Evolutionary conservation across 2,329 filamentous ascomycete species (phyloP), one percentile per base, ranked within the genome.

Genomic region (Rhynchosporium agropyri): DNA sequence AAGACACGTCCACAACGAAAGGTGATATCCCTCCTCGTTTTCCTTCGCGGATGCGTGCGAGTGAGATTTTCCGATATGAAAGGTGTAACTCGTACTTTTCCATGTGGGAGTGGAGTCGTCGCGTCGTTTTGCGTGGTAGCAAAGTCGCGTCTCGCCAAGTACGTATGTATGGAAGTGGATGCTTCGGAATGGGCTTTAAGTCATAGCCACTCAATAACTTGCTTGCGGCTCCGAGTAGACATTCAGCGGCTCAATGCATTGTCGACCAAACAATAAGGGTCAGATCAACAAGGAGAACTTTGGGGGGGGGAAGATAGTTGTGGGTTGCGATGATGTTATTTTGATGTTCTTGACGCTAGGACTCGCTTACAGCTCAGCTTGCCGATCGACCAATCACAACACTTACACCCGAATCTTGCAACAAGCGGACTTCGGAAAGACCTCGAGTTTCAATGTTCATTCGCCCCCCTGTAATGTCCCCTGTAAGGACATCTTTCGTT

Each of bases 301-400:
- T 20, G 20, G 20, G 20, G 1, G 20, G 20, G 20, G 20, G 1
- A 20, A 20, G 1, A 1, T 20, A 20, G 40, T 9, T 33, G 53
- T 20, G n/a, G 43, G 53, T 33, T 28, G 38, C 38, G 38, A 45
- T 38, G 9, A 40, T 38, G 31, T 49, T 49, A 33, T 54, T 54
- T 54, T 58, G 33, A 54, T 54, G 56, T 38, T 58, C 56, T n/a
- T 4, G 28, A 36, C n/a, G 28, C 56, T 20, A 45, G 8, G 43
- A 26, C 31, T 58, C 56, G 56, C 56, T 58, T 58, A 58, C 43
- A 38, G 31, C 33, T 28, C 43, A 58, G n/a, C 29, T 10, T 38
- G 15, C 10, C 40, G 33, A 54, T 54, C 50, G 50, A 7, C 50
- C 50, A 54, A 54, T 54, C 50, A 54, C n/a, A 48, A 20, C 43